Conservation (phyloP, 805 yeast species). For the Candida coleopterorum region DNA sequence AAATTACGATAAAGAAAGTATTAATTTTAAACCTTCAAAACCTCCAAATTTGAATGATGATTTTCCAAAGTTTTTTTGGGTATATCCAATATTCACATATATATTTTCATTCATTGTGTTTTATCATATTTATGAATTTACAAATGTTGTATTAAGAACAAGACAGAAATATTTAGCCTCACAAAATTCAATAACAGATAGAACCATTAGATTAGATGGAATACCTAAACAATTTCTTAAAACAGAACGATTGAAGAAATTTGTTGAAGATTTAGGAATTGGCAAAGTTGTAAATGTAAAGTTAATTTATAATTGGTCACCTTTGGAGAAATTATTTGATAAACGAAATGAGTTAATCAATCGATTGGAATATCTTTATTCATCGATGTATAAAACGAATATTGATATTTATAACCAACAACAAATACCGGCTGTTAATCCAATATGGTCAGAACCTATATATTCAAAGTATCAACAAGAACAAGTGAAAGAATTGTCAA, state of each 20-base stretch:
- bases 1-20: conserved; percentile 38
- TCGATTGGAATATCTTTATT: conserved; percentile 38
- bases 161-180: conserved; percentile 56
- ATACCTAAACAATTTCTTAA: conserved; percentile 43
- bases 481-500: conserved; percentile 29
- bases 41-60: conserved; percentile 29
- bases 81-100: conserved; percentile 54
- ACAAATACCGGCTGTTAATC: conserved; percentile 30
- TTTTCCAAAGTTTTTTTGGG: conserved; percentile 44
- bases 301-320: conserved; percentile 43
- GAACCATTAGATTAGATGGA: conserved; percentile 53
- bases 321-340: conserved; percentile 34
- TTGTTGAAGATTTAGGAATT: conserved; percentile 51
- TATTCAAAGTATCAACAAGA: conserved; percentile 11
- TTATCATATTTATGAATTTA: conserved; percentile 41
- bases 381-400: conserved; percentile 38
- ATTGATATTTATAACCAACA: conserved; percentile 33
- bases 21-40: conserved; percentile 9
- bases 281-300: conserved; percentile 51
- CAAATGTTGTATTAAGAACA: conserved; percentile 45
- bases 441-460: conserved; percentile 9
- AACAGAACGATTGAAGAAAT: conserved; percentile 37
- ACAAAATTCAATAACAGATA: conserved; percentile 55
- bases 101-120: conserved; percentile 46
- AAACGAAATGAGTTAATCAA: conserved; percentile 26